Evolutionary conservation across 139 green algal species (phyloP).

Genomic region (Limnomonas spitsbergensis): DNA sequence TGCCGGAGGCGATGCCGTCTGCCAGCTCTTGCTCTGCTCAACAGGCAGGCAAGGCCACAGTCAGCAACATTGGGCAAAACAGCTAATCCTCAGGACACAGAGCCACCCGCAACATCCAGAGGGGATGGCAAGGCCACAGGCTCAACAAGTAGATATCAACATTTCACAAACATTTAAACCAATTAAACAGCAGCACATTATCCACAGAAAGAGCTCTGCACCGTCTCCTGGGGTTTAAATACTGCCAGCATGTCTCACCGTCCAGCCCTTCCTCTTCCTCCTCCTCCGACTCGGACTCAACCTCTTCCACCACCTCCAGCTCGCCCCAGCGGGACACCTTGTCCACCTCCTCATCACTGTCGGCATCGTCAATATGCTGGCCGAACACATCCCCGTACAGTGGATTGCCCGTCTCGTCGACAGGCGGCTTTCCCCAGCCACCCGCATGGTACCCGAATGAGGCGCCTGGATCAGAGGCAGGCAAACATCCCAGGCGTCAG

Average conservation of each 20-base stretch:
- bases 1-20: conserved; percentile 46
- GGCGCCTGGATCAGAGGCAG: conserved; percentile 40
- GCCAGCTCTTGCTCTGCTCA: conserved; percentile 51
- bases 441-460: conserved; percentile 88
- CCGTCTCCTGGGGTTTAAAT: too few species aligned
- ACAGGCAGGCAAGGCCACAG: too few species aligned
- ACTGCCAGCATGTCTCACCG: conserved; percentile 34
- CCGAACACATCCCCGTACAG: conserved; percentile 98
- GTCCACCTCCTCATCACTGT: conserved; percentile 66
- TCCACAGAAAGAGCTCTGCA: too few species aligned
- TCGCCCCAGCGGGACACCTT: conserved; percentile 69
- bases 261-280: conserved; percentile 47
- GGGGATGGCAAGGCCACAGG: too few species aligned
- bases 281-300: conserved; percentile 58
- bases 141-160: too few species aligned
- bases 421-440: conserved; percentile 96
- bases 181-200: too few species aligned
- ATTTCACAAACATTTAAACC: too few species aligned
- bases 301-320: conserved; percentile 65
- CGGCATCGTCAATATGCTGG: conserved; percentile 52
- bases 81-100: too few species aligned
- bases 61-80: too few species aligned
- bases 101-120: too few species aligned
- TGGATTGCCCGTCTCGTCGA: conserved; percentile 85
- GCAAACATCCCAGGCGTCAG: neutral